phyloP scores from a whole-genome alignment of 306 rosid species.

The Casuarina equisetifolia region DNA sequence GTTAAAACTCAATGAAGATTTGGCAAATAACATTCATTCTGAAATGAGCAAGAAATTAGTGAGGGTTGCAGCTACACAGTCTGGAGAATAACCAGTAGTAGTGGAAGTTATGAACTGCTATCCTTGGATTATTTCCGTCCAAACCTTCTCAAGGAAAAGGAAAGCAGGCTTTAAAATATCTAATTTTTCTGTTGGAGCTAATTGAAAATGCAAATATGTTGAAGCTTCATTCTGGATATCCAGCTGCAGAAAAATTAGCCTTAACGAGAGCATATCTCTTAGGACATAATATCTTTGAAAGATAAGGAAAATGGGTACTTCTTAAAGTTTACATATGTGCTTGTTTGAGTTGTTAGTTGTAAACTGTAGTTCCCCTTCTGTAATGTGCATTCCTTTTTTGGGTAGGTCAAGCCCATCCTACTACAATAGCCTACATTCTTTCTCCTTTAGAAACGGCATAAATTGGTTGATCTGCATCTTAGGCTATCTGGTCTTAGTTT shows the following conservation, averaged over 20 bases:
- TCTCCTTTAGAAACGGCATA: neutral
- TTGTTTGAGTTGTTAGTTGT: neutral
- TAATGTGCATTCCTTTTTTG: neutral
- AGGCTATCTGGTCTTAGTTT: conserved; percentile 1
- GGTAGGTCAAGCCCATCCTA: neutral
- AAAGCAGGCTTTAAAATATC: conserved; percentile 1
- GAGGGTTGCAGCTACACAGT: neutral
- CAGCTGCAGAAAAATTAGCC: neutral
- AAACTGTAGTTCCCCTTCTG: neutral
- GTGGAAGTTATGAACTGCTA: neutral
- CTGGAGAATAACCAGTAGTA: neutral
- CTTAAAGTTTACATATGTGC: neutral
- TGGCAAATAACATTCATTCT: neutral
- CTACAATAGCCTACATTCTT: neutral
- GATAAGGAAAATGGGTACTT: neutral
- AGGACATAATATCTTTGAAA: neutral
- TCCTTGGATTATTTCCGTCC: neutral
- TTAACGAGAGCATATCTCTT: neutral
- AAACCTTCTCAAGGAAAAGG: neutral
- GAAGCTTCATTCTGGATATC: neutral
- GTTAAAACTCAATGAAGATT: neutral
- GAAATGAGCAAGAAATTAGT: neutral
- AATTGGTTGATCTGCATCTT: neutral
- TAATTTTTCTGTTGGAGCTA: neutral
- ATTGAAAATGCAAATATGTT: neutral